A percentile compares a stretch with the other conserved stretches of the same genome.
phyloP scores from a whole-genome alignment of 352 stramenopile species.

The Globisporangium paddicum region DNA sequence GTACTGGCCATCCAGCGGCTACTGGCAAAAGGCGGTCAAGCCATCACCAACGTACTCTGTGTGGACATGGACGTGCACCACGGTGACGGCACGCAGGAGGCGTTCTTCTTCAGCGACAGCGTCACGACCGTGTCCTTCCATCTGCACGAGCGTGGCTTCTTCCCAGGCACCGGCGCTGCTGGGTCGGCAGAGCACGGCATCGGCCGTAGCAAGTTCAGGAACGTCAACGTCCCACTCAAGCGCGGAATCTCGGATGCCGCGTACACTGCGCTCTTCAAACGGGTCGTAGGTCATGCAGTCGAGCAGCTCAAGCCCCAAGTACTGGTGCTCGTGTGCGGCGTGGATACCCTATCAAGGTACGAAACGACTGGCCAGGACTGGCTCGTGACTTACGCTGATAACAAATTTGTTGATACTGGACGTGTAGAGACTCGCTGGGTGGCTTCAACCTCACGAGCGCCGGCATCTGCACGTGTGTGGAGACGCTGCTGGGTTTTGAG shows the following conservation, averaged over 20 bases:
- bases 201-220: constrained; percentile 32
- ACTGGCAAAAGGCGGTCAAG: background rate
- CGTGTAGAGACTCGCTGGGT: constrained; percentile 25
- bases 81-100: constrained; percentile 51
- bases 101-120: constrained; percentile 45
- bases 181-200: constrained; percentile 18
- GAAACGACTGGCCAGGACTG: background rate
- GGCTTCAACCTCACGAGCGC: constrained; percentile 46
- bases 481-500: constrained; percentile 25
- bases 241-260: constrained; percentile 45
- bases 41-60: constrained; percentile 29
- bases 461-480: constrained; percentile 29
- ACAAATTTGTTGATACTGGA: background rate
- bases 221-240: constrained; percentile 61
- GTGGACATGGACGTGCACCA: constrained; percentile 67
- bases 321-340: constrained; percentile 61
- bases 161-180: constrained; percentile 33
- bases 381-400: background rate
- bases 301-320: constrained; percentile 34
- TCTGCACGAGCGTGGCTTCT: constrained; percentile 39
- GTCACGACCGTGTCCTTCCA: constrained; percentile 59
- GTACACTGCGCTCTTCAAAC: constrained; percentile 45
- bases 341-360: constrained; percentile 49
- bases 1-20: constrained; percentile 41
- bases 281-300: constrained; percentile 31